Base-by-base conservation (phyloP, 73 alveolate species). In the Diophrys appendiculata region DNA sequence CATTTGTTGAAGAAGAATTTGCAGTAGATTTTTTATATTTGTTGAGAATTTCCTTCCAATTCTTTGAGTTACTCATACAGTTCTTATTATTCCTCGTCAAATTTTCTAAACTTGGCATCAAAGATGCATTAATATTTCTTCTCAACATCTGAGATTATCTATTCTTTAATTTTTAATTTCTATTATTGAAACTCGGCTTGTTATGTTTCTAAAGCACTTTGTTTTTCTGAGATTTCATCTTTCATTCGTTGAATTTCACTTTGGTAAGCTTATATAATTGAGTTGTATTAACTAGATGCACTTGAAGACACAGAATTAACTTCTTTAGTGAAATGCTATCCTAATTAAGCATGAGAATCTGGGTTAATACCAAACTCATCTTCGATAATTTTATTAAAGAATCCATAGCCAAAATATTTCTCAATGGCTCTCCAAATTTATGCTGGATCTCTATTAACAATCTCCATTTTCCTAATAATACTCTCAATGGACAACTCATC, bases 321-420 rank as follows among this genome's bases (percentile, higher is more conserved):
- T 14, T 79, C 73, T 1, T 68, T 52, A 1, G 29, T 24, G 73
- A 79, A 79, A 25, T 79, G 71, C 55, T 69, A 26, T 29, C 24
- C 54, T 2, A 79, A 26, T 64, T 79, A 52, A 24, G 68, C 70
- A 33, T 75, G 72, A 2, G 75, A 55, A 31, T 75, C 72, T 0
- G 83, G 83, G 35, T 75, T 75, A 8, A 75, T 75, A 22, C 83
- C 83, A 35, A 27, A 75, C 29, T 75, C 68, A 14, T 75, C 29
- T 54, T 75, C 83, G 13, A 75, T 55, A 53, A 75, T 54, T 0
- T n/a, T 18, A 34, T 75, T 75, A 67, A 75, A 75, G 65, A 75
- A 75, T 0, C 83, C 83, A 18, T 54, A 34, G 0, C 83, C 83
- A 54, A 27, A 75, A 29, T 52, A 34, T 30, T 29, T 55, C 33